Conservation (phyloP, 2,329 filamentous ascomycete species). For the Aureobasidium sp. region DNA sequence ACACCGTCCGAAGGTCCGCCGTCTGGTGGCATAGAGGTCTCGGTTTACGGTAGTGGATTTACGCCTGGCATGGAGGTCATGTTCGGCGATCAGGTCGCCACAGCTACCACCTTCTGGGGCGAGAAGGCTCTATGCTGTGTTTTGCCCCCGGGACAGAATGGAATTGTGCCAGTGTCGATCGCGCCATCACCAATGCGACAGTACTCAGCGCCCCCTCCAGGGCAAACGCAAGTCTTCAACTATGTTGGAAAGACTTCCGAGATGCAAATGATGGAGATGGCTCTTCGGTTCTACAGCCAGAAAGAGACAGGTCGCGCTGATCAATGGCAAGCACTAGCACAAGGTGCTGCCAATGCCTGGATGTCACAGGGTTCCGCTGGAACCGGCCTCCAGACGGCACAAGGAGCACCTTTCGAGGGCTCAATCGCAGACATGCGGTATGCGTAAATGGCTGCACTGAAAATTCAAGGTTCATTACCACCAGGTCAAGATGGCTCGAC, state of each 20-base stretch:
- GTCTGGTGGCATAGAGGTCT: constrained; percentile 79
- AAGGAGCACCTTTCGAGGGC: constrained; percentile 7
- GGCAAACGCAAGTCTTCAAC: constrained; percentile 45
- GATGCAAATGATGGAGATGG: constrained; percentile 53
- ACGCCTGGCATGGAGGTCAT: constrained; percentile 73
- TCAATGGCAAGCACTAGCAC: constrained; percentile 26
- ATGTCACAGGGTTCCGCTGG: constrained; percentile 17
- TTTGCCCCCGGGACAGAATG: constrained; percentile 63
- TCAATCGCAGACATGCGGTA: constrained; percentile 12
- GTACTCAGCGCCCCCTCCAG: constrained; percentile 19
- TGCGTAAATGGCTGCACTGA: background rate
- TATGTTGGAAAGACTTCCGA: constrained; percentile 68
- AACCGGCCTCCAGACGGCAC: constrained; percentile 4
- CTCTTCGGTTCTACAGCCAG: constrained; percentile 34
- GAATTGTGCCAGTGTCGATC: constrained; percentile 65
- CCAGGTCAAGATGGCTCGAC: background rate
- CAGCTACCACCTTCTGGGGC: constrained; percentile 74
- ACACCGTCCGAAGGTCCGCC: constrained; percentile 77
- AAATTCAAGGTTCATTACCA: background rate
- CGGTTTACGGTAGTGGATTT: constrained; percentile 73
- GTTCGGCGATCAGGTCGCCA: constrained; percentile 65
- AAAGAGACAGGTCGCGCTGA: constrained; percentile 29
- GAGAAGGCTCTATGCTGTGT: constrained; percentile 73
- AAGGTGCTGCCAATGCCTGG: constrained; percentile 21
- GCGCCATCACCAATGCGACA: constrained; percentile 18